Evolutionary conservation across 2,329 filamentous ascomycete genomes (phyloP).

Genomic region (Furcasterigmium furcatum): DNA sequence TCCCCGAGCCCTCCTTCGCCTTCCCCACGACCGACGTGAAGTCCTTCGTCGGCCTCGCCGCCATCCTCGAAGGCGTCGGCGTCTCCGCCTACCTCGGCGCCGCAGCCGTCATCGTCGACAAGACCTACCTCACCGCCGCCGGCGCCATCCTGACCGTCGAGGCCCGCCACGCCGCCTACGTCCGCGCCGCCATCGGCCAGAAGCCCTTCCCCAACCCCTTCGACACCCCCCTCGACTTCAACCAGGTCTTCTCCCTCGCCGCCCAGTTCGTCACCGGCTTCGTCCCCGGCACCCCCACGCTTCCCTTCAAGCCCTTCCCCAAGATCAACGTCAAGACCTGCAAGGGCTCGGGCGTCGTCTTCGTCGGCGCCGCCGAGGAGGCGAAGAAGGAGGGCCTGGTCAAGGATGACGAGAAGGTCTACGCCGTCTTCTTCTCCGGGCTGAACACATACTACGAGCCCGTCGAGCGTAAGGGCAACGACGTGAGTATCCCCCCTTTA

Average conservation of each 20-base stretch:
- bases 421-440: constrained; percentile 29
- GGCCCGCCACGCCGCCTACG: constrained; percentile 60
- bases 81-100: constrained; percentile 64
- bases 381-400: constrained; percentile 9
- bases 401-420: constrained; percentile 13
- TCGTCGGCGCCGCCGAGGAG: constrained; percentile 17
- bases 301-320: constrained; percentile 62
- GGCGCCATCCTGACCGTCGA: constrained; percentile 64
- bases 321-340: constrained; percentile 18
- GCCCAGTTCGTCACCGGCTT: constrained; percentile 58
- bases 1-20: constrained; percentile 37
- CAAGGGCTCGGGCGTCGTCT: constrained; percentile 16
- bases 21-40: constrained; percentile 55
- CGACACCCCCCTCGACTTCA: constrained; percentile 54
- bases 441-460: constrained; percentile 14
- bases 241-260: constrained; percentile 63
- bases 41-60: constrained; percentile 57
- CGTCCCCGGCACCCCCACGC: constrained; percentile 46
- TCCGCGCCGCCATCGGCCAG: constrained; percentile 46
- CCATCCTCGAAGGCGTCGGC: constrained; percentile 62
- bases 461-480: constrained; percentile 3
- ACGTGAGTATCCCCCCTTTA: constrained; percentile 14
- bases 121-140: constrained; percentile 57
- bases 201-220: constrained; percentile 56
- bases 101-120: constrained; percentile 53